These are phyloP conservation scores for Tulasnella sp. DNA, from an alignment of 768 basidiomycete species.

Conservation along the genomic window DNA sequence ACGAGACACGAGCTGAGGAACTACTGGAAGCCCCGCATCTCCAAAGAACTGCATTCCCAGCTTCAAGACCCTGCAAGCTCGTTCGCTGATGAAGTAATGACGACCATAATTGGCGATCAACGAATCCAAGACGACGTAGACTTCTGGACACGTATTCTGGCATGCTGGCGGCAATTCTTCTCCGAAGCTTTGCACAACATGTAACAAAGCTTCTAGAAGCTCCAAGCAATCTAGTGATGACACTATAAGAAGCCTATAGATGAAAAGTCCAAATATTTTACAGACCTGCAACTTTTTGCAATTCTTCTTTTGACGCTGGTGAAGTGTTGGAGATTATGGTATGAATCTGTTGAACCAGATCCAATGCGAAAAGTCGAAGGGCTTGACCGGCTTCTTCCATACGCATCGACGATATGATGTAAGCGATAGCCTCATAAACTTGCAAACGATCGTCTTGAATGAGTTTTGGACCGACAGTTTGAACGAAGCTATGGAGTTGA, in stretches of 20 bases:
- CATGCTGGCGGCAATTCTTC: constrained; percentile 73
- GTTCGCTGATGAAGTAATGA: constrained; percentile 65
- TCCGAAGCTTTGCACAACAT: constrained; percentile 67
- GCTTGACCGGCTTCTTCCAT: constrained; percentile 78
- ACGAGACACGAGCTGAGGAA: constrained; percentile 55
- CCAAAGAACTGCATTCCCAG: constrained; percentile 76
- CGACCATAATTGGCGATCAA: constrained; percentile 70
- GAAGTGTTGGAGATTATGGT: constrained; percentile 40
- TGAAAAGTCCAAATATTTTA: constrained; percentile 8
- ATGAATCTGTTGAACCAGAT: constrained; percentile 70
- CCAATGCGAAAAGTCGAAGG: constrained; percentile 72
- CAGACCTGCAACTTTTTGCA: constrained; percentile 56
- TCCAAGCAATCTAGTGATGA: constrained; percentile 59
- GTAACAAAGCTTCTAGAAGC: constrained; percentile 84
- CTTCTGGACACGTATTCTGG: constrained; percentile 59
- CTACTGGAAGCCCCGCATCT: constrained; percentile 46
- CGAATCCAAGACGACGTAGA: constrained; percentile 71
- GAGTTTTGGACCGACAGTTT: constrained; percentile 63
- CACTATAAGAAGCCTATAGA: no score
- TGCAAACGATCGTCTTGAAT: constrained; percentile 78
- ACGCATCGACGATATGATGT: constrained; percentile 89
- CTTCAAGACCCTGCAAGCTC: constrained; percentile 70
- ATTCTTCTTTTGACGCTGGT: constrained; percentile 52
- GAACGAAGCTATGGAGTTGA: constrained; percentile 79
- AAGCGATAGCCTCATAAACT: constrained; percentile 90